Conservation (phyloP, 139 green algal genomes). For the Chlorella ohadii region DNA sequence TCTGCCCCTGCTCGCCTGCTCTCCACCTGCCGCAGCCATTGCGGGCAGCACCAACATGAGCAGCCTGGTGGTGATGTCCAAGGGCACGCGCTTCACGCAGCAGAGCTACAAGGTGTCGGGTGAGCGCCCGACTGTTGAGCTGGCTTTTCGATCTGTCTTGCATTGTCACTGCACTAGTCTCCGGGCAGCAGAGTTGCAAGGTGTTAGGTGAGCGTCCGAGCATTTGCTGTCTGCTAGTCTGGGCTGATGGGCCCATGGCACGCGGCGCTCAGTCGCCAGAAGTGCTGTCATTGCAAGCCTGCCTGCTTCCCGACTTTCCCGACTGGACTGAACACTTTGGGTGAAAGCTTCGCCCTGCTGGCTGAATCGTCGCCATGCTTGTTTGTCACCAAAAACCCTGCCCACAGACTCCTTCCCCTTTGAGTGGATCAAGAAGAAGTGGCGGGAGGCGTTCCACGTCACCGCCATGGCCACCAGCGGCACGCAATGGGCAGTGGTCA, state of each 20-base stretch:
- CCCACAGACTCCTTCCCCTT: slow-evolving; percentile 78
- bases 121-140: not conserved
- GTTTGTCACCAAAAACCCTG: too few species aligned
- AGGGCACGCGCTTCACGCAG: slow-evolving; percentile 81
- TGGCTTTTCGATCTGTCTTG: too few species aligned
- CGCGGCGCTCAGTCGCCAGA: too few species aligned
- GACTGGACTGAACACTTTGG: too few species aligned
- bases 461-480: slow-evolving; percentile 79
- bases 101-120: slow-evolving; percentile 86
- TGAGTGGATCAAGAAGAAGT: slow-evolving; percentile 95
- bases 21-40: not conserved
- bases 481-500: slow-evolving; percentile 86
- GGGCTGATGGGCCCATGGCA: too few species aligned
- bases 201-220: too few species aligned
- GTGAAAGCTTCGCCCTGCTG: too few species aligned
- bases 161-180: too few species aligned
- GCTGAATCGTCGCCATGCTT: too few species aligned
- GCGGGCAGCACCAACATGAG: slow-evolving; percentile 23
- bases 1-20: not conserved
- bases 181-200: not conserved
- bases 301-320: too few species aligned
- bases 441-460: slow-evolving; percentile 86
- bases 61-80: slow-evolving; percentile 69
- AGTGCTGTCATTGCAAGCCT: too few species aligned
- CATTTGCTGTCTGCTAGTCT: too few species aligned